Evolutionary conservation across 2,329 filamentous ascomycete genomes (phyloP).

Genomic region (Scedosporium boydii): DNA sequence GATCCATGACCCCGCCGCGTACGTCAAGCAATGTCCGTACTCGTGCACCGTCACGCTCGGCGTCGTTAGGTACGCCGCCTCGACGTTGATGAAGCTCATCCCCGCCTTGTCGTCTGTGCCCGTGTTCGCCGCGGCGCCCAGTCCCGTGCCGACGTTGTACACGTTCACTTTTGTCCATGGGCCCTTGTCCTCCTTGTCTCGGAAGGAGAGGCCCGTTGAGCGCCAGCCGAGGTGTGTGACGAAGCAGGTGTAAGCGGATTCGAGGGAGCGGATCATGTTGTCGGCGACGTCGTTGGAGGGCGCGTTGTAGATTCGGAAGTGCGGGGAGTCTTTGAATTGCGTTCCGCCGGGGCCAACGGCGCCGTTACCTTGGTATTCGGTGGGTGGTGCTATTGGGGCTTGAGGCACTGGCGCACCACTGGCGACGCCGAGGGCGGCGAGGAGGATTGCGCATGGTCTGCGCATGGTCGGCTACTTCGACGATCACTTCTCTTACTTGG

Average conservation of each 20-base stretch:
- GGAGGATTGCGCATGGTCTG: background rate
- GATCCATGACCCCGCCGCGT: constrained; percentile 32
- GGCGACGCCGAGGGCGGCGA: background rate
- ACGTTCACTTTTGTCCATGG: constrained; percentile 37
- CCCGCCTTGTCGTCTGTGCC: constrained; percentile 28
- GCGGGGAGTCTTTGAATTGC: constrained; percentile 18
- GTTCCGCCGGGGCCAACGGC: background rate
- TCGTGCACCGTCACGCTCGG: constrained; percentile 37
- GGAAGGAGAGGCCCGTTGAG: constrained; percentile 27
- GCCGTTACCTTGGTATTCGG: background rate
- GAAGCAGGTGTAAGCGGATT: constrained; percentile 34
- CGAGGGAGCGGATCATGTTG: constrained; percentile 28
- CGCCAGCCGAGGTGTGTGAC: constrained; percentile 26
- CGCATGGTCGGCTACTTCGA: no score
- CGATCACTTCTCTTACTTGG: no score
- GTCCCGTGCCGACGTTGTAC: constrained; percentile 27
- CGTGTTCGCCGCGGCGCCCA: constrained; percentile 31
- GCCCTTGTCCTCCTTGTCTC: constrained; percentile 22
- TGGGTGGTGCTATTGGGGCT: background rate
- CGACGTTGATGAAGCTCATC: constrained; percentile 32
- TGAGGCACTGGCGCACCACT: background rate
- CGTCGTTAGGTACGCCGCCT: constrained; percentile 24
- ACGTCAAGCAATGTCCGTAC: constrained; percentile 38
- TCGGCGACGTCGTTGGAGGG: constrained; percentile 12
- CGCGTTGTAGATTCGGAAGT: constrained; percentile 29